Conservation (phyloP, 192 early-diverging fungal genomes). For the Entomortierella parvispora region DNA sequence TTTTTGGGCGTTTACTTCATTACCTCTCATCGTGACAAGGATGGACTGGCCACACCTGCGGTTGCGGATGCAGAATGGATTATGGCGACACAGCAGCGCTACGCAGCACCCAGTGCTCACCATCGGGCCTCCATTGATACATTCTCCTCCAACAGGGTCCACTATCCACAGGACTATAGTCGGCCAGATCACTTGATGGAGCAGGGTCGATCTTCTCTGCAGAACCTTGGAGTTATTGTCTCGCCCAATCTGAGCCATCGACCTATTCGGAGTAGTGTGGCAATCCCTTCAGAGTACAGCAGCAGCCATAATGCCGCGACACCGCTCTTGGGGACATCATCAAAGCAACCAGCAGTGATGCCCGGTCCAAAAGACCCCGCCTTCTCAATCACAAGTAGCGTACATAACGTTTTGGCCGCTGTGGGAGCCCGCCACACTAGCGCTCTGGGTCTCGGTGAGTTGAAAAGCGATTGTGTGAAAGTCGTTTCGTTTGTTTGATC, state of each 20-base stretch:
- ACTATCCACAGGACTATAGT: slow-evolving; percentile 15
- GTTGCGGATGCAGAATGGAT: slow-evolving; percentile 21
- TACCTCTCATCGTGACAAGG: slow-evolving; percentile 61
- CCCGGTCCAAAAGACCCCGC: slow-evolving; percentile 15
- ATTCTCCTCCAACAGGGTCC: neutral
- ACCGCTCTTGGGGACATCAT: slow-evolving; percentile 27
- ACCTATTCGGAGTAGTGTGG: slow-evolving; percentile 8
- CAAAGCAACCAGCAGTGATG: slow-evolving; percentile 1
- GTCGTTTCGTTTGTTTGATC: neutral
- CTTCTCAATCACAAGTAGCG: slow-evolving; percentile 23
- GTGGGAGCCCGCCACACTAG: slow-evolving; percentile 55
- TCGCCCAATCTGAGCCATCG: slow-evolving; percentile 20
- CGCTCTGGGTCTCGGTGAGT: slow-evolving; percentile 48
- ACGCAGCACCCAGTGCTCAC: slow-evolving; percentile 1
- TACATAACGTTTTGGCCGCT: slow-evolving; percentile 39
- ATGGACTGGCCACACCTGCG: neutral
- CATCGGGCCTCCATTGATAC: slow-evolving; percentile 26
- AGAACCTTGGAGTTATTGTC: slow-evolving; percentile 6
- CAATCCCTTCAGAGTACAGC: neutral
- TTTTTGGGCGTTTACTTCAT: slow-evolving; percentile 78
- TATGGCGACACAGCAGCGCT: slow-evolving; percentile 17
- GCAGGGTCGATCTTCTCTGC: slow-evolving; percentile 14
- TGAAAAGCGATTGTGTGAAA: neutral
- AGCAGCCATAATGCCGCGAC: slow-evolving; percentile 1
- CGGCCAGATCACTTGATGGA: slow-evolving; percentile 16